Base-by-base conservation (phyloP, 2,329 filamentous ascomycete species). In the Alternaria novae-zelandiae region DNA sequence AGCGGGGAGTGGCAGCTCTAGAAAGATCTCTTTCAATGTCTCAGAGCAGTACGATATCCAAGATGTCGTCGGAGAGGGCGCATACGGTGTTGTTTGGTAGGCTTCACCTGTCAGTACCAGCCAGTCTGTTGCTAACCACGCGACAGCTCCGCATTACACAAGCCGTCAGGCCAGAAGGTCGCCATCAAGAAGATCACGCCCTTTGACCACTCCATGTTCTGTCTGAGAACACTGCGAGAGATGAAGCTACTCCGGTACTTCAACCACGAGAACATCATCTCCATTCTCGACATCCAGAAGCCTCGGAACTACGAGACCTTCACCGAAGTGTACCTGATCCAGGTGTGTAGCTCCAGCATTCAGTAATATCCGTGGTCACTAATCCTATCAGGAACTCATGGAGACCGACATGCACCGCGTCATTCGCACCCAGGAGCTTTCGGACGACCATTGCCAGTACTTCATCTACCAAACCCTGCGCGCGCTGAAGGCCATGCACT, bases 131-230 rank as follows among this genome's bases (percentile, higher is more conserved):
- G 46, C 69, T 79, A 61, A 80, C 65, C 41, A 20, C 21, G 28
- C 44, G 47, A 66, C 74, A 97, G 94, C 84, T 99, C 96, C 65
- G 96, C 96, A 61, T 90, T 98, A 72, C 96, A 99, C 86, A 98
- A 98, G 84, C 96, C 96, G 21, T 98, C 96, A 0, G 91, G 94
- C 67, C 96, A 99, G 83, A 98, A 98, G 84, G 96, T 99, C 64
- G 96, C 96, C 65, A 99, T 99, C 86, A 99, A 99, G 87, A 99
- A 99, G 88, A 99, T 99, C 77, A 98, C 94, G 0, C 96, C 96
- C 6, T 99, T 99, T 82, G 96, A 99, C 78, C 96, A 98, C 81
- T 97, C 94, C 80, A 97, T 97, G 94, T 97, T 97, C 86, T 97
- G 95, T 81, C 85, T 99, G 76, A 88, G 96, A 80, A 99, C 96